These are phyloP conservation scores for Paspalum vaginatum DNA, from an alignment of 176 grass and related monocot species.

Conservation along the genomic window DNA sequence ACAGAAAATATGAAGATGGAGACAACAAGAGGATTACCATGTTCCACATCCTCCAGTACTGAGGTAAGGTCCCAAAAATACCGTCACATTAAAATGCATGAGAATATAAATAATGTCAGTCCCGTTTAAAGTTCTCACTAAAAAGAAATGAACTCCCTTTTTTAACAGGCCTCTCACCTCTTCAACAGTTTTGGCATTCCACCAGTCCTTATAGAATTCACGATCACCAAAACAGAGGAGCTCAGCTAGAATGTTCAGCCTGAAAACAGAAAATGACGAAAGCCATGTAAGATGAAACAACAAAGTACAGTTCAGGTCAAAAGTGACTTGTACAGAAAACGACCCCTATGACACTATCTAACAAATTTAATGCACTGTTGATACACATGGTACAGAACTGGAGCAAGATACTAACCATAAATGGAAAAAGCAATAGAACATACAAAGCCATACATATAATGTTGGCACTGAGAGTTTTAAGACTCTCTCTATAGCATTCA, in stretches of 20 bases:
- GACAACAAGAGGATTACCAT: slow-evolving; percentile 66
- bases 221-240: slow-evolving; percentile 91
- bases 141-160: slow-evolving; percentile 16
- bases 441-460: slow-evolving; percentile 97
- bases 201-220: slow-evolving; percentile 99
- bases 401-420: slow-evolving; percentile 69
- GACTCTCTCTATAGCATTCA: slow-evolving; percentile 95
- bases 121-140: slow-evolving; percentile 22
- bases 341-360: background rate
- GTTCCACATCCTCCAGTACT: slow-evolving; percentile 99
- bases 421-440: slow-evolving; percentile 99
- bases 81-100: slow-evolving; percentile 34
- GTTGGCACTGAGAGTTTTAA: slow-evolving; percentile 95
- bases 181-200: slow-evolving; percentile 98
- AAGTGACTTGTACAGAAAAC: background rate
- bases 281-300: background rate
- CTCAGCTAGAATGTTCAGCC: slow-evolving; percentile 97
- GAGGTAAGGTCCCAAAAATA: slow-evolving; percentile 42
- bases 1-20: background rate
- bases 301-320: background rate
- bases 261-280: slow-evolving; percentile 43
- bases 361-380: background rate
- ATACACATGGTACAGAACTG: background rate
- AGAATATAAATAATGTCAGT: slow-evolving; percentile 48
- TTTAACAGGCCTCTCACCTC: slow-evolving; percentile 63